phyloP scores from a whole-genome alignment of 164 flowering plant genomes.

The Dillenia turbinata region DNA sequence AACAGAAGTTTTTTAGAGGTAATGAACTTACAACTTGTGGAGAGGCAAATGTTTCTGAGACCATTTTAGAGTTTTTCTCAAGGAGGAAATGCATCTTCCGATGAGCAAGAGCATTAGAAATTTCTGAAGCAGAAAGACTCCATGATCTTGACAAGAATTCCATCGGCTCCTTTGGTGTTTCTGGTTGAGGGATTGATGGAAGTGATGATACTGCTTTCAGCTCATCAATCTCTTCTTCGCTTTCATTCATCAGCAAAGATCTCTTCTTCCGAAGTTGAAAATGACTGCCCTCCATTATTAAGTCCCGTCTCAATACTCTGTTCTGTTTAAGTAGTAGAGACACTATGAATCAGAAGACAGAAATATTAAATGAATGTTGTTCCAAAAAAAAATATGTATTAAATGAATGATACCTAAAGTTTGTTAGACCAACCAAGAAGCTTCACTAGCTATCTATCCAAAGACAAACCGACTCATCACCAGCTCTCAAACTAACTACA shows the following conservation, averaged over 20 bases:
- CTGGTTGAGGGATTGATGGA: slow-evolving; percentile 64
- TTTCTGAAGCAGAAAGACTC: slow-evolving; percentile 84
- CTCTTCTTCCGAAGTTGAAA: slow-evolving; percentile 21
- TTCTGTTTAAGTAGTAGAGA: no score
- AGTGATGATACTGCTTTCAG: slow-evolving; percentile 15
- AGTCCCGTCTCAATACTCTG: no score
- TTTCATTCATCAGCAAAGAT: slow-evolving; percentile 20
- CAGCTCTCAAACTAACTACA: no score
- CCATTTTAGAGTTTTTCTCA: slow-evolving; percentile 16
- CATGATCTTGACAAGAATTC: slow-evolving; percentile 90
- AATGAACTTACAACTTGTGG: slow-evolving; percentile 38
- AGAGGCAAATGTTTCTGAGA: slow-evolving; percentile 21
- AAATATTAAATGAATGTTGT: no score
- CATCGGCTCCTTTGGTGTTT: slow-evolving; percentile 90
- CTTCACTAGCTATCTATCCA: no score
- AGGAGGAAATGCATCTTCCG: slow-evolving; percentile 33
- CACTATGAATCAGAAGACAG: no score
- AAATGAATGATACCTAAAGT: no score
- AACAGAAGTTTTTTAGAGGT: no score
- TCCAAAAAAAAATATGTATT: no score
- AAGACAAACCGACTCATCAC: no score
- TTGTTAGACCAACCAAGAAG: no score
- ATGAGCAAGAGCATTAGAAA: slow-evolving; percentile 70
- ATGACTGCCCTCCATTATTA: slow-evolving; percentile 30
- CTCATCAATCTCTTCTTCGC: slow-evolving; percentile 36